Evolutionary conservation across 176 grass and related monocot genomes (phyloP), one percentile per base, ranked within the genome.

Genomic region (Oropetium thomaeum): DNA sequence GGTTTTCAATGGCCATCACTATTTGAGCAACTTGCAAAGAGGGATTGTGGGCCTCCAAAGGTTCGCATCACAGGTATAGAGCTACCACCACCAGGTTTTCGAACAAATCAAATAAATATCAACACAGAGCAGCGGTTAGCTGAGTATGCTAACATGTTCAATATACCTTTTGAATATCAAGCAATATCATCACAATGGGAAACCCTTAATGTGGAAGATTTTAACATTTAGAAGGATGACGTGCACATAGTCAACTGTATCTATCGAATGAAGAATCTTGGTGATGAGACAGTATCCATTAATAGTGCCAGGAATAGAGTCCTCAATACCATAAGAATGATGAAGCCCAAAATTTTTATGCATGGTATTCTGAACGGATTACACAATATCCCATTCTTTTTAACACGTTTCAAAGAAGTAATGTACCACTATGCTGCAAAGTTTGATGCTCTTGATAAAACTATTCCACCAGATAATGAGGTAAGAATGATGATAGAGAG

Each of bases 1-100:
- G 88, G 92, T 28, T 96, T 91, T 58, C 92, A 96, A 33, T 96
- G 92, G 88, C 88, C 88, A 23, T 84, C 78, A 43, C 68, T 96
- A 8, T 83, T 96, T 61, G 76, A 91, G 47, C 66, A 78, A 14
- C 81, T 95, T 0, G 60, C 80, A 31, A 79, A 63, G 19, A 78
- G 76, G 66, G 68, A 78, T 79, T 48, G 62, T 34, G 82, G 62
- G 6, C 79, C 85, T 10, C 81, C 66, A 26, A 89, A 72, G 71
- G 81, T 96, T 60, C 67, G 83, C 1, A 89, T 96, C 8, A 96
- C 92, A 33, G 92, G 85, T 44, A 67, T 96, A 41, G 92, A 96
- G 63, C 20, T 83, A 7, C 83, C 86, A 11, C 76, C 55, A 45
- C 68, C 80, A 53, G 92, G 88, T 43, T 91, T 96, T 23, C 86